Percentiles rank a stretch among this genome's conserved stretches.
phyloP scores from a whole-genome alignment of 495 filamentous ascomycete species.

The Poronia punctata region DNA sequence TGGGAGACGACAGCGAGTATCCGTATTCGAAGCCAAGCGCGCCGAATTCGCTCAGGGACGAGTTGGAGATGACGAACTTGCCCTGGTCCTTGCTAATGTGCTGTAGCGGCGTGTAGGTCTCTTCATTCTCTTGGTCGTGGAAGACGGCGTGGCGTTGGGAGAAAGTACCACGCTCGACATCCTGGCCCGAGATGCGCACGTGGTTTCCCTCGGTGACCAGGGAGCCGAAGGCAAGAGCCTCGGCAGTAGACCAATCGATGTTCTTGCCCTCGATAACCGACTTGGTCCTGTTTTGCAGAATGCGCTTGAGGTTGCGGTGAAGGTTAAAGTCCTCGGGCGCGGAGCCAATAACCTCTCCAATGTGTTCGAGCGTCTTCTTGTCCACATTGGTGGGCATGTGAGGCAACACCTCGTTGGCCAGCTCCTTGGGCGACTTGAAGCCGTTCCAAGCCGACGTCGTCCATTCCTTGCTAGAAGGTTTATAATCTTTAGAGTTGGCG shows the following conservation, averaged over 20 bases:
- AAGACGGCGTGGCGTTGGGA: conserved; percentile 96
- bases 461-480: conserved; percentile 95
- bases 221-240: conserved; percentile 91
- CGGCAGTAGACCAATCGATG: conserved; percentile 96
- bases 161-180: conserved; percentile 99
- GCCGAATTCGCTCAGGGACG: conserved; percentile 91
- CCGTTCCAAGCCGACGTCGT: conserved; percentile 96
- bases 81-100: conserved; percentile 83
- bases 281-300: conserved; percentile 84
- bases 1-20: conserved; percentile 93
- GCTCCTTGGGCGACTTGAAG: conserved; percentile 97
- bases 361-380: conserved; percentile 60
- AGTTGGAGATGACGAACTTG: conserved; percentile 94
- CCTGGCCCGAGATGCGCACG: conserved; percentile 93
- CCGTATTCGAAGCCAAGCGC: conserved; percentile 97
- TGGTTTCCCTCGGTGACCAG: conserved; percentile 90
- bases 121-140: conserved; percentile 91
- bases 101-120: conserved; percentile 87
- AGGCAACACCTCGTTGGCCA: conserved; percentile 88
- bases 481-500: conserved; percentile 92
- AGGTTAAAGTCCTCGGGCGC: conserved; percentile 78
- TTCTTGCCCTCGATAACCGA: conserved; percentile 84
- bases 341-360: conserved; percentile 67
- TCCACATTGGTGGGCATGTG: conserved; percentile 83
- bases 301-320: conserved; percentile 95